Base-by-base conservation (phyloP, 192 early-diverging fungal genomes). In the Backusella macrospora region DNA sequence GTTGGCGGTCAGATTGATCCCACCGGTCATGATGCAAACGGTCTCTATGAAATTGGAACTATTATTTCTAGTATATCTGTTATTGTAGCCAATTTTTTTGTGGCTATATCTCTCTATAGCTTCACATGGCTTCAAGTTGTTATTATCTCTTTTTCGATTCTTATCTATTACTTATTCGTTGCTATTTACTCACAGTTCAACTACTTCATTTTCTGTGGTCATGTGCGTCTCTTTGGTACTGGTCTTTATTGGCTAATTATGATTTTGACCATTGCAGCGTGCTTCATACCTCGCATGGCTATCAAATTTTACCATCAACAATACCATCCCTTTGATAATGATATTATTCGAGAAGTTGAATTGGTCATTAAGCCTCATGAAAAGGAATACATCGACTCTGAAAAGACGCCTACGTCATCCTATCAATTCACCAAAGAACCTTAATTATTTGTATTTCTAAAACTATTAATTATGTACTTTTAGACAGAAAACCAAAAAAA, bases 291-390 rank as follows among this genome's bases (percentile, higher is more conserved):
- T 21, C 90, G 93, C 46, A 83, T 90, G 49, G 79, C 85, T 37
- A 81, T 84, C 52, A 90, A 91, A 80, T 92, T 90, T 76, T 78
- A 84, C 46, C 81, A 86, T 15, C 91, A 93, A 38, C 86, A 89
- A 42, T 87, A 92, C 75, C 82, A 82, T 40, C 96, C 96, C 1
- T 93, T 85, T 48, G 94, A 98, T 79, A 89, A 90, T 7, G 91
- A 96, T 37, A 87, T 98, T 45, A 87, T 98, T 62, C 94, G 93
- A 52, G 96, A 96, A 37, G 94, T 88, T 76, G 96, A 79, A 44
- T 34, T 79, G 62, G 43, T 79, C 13, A 34, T 66, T 0, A 74
- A 71, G 13, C 42, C 34, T 74, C 52, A 59, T 59, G 52, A 59
- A 26, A 59, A 59, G 52, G 52, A 59, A 23, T 23, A 9, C 8